A percentile compares a stretch with the other conserved stretches of the same genome.
Conservation (phyloP, 305 asterid species). For the Coffea humblotiana region DNA sequence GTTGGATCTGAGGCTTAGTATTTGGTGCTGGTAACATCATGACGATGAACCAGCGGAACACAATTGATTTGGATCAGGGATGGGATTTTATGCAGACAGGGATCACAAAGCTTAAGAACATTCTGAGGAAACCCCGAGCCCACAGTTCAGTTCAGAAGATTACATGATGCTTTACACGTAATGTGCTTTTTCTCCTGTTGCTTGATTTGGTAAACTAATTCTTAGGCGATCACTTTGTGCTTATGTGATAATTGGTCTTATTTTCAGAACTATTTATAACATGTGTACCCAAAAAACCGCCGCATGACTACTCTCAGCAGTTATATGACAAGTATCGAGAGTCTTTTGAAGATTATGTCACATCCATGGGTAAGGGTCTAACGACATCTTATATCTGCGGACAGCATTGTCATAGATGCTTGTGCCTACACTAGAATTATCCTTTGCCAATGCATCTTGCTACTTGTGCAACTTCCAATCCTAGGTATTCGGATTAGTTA, state of each 20-base stretch:
- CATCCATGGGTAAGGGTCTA: slow-evolving; percentile 39
- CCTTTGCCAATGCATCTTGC: not conserved
- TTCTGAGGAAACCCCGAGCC: slow-evolving; percentile 37
- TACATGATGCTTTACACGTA: slow-evolving; percentile 61
- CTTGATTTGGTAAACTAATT: not conserved
- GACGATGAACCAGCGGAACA: slow-evolving; percentile 34
- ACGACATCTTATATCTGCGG: not conserved
- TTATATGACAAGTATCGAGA: slow-evolving; percentile 56
- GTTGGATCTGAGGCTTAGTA: slow-evolving; percentile 5
- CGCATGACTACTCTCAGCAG: slow-evolving; percentile 47
- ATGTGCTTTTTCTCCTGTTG: slow-evolving; percentile 18
- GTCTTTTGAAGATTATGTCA: slow-evolving; percentile 43
- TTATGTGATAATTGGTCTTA: slow-evolving; percentile 26
- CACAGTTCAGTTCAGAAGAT: slow-evolving; percentile 47
- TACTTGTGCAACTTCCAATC: not conserved
- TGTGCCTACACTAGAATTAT: not conserved
- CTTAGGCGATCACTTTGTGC: not conserved
- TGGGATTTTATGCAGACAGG: slow-evolving; percentile 54
- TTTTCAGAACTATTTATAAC: slow-evolving; percentile 44
- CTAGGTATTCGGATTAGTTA: not conserved
- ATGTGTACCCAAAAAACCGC: slow-evolving; percentile 56
- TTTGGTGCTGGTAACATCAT: slow-evolving; percentile 19
- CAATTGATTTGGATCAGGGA: slow-evolving; percentile 46
- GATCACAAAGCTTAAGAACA: slow-evolving; percentile 46
- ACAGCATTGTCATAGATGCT: no score